Percentiles rank a stretch among this genome's conserved stretches.
These are phyloP conservation scores for Zanthoxylum bungeanum DNA, from an alignment of 345 rosid genomes.

Conservation along the genomic window DNA sequence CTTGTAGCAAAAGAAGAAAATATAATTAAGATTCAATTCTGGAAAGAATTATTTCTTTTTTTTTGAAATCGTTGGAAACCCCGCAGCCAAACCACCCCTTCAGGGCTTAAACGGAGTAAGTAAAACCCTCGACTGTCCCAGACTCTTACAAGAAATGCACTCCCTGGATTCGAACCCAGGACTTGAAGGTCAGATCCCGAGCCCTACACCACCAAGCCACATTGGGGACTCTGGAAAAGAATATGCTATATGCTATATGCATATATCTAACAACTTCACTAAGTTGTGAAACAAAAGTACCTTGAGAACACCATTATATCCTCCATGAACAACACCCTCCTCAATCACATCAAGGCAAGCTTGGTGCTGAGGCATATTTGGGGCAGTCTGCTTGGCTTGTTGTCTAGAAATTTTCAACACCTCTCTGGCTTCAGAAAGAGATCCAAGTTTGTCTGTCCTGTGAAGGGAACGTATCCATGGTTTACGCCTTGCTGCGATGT, in stretches of 20 bases:
- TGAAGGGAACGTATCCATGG: conserved; percentile 86
- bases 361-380: conserved; percentile 87
- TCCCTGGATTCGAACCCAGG: too few relatives aligned
- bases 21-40: neutral
- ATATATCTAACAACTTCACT: neutral
- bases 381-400: conserved; percentile 74
- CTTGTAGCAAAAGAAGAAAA: conserved; percentile 2
- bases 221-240: too few relatives aligned
- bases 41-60: too few relatives aligned
- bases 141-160: too few relatives aligned
- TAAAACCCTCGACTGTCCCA: too few relatives aligned
- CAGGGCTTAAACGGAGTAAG: too few relatives aligned
- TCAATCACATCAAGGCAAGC: conserved; percentile 89
- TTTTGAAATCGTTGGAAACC: too few relatives aligned
- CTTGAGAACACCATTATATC: conserved; percentile 85
- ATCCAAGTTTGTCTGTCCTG: conserved; percentile 80
- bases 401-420: conserved; percentile 53
- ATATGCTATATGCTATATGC: too few relatives aligned
- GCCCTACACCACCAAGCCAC: too few relatives aligned
- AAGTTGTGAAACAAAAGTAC: conserved; percentile 28
- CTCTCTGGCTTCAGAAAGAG: conserved; percentile 77
- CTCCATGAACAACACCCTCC: conserved; percentile 90
- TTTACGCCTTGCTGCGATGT: conserved; percentile 63
- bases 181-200: too few relatives aligned
- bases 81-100: too few relatives aligned